Evolutionary conservation across 1,139 yeast species (phyloP), one percentile per base, ranked within the genome.

Genomic region (Groenewaldozyma auringiensis): DNA sequence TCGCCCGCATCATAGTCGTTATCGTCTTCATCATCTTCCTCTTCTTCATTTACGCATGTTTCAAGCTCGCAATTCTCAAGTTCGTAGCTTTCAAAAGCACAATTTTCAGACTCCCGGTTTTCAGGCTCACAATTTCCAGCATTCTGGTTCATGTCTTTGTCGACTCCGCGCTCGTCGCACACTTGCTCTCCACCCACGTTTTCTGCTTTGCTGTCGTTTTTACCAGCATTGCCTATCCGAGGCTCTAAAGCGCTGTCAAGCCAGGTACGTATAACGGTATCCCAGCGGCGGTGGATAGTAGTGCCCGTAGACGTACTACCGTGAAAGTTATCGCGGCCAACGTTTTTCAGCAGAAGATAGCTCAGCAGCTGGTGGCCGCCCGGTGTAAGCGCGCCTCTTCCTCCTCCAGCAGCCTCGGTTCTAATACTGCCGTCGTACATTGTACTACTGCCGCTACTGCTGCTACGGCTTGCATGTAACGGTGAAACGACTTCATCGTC

Each of bases 311-410:
- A 6, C 6, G 11, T 11, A 25, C 29, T 11, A 25, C 29, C 29
- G 11, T 6, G 6, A 6, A 11, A 6, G 11, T 6, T 25, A 11
- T 6, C 6, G 9, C 29, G 29, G 29, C 29, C 29, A 25, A 25
- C 29, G 29, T 25, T 20, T 18, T 35, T 35, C 21, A 35, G 8
- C 4, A 35, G 13, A 4, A 35, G 9, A n/a, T 35, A 35, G 38
- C 38, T 35, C 6, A 35, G 38, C n/a, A 35, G 38, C 38, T 35
- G 38, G 20, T 35, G 38, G 25, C 21, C 38, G 6, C 22, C n/a
- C 4, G 13, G 20, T 35, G 29, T 25, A 8, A 25, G 29, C 9
- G 29, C 29, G 6, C 29, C 29, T 8, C 29, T 25, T 25, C 9
- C 29, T 8, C 29, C 29, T 8, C 29, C n/a, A n/a, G n/a, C n/a